Conservation (phyloP, 2,329 filamentous ascomycete species). For the Chaetomium strumarium region DNA sequence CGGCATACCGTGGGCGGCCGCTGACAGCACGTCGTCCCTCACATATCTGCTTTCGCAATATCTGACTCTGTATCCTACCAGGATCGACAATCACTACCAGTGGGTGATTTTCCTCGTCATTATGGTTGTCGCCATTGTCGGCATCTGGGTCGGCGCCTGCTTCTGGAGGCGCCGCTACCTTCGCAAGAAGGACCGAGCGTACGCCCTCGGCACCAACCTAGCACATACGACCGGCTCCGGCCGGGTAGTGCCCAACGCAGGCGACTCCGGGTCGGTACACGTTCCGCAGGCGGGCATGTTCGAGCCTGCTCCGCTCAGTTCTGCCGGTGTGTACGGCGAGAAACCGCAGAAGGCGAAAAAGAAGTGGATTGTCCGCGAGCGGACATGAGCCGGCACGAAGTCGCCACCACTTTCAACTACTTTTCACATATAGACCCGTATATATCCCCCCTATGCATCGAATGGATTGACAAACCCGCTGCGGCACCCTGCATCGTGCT, state of each 20-base stretch:
- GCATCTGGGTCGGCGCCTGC: constrained; percentile 61
- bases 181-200: constrained; percentile 58
- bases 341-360: constrained; percentile 42
- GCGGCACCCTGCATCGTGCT: neutral
- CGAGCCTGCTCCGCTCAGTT: constrained; percentile 32
- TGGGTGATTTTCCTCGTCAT: constrained; percentile 81
- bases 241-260: constrained; percentile 32
- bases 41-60: neutral
- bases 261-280: constrained; percentile 36
- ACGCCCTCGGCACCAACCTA: constrained; percentile 42
- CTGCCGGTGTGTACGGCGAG: constrained; percentile 29
- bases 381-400: constrained; percentile 27
- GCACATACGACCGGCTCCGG: constrained; percentile 26
- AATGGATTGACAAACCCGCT: neutral
- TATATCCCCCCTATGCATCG: neutral
- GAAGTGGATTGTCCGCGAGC: constrained; percentile 41
- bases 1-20: no score
- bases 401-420: neutral
- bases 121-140: constrained; percentile 61
- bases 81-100: constrained; percentile 65
- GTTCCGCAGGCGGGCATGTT: constrained; percentile 33
- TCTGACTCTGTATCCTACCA: constrained; percentile 30
- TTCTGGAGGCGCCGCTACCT: constrained; percentile 70
- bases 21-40: neutral
- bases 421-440: neutral